A percentile compares a stretch with the other conserved stretches of the same genome.
Evolutionary conservation across 1,139 yeast species (phyloP).

Genomic region (Debaryomycetaceae sp.): DNA sequence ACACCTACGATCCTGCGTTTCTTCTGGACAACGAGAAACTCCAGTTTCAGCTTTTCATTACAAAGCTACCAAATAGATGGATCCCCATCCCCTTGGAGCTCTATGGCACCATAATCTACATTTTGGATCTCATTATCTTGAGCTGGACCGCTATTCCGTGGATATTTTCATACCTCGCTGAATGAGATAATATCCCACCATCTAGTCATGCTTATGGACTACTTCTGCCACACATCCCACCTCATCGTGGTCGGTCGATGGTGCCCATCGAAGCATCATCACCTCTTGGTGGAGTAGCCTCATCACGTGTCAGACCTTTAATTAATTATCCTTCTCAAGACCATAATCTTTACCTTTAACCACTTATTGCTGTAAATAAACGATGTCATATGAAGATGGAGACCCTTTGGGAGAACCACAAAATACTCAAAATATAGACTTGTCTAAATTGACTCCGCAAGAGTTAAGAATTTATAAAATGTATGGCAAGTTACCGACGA

Average conservation of each 20-base stretch:
- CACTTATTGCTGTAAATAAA: background rate
- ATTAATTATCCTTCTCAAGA: background rate
- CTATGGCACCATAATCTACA: conserved; percentile 29
- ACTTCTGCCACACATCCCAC: too few relatives aligned
- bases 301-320: background rate
- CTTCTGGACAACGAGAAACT: conserved; percentile 14
- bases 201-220: background rate
- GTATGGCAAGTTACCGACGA: conserved; percentile 88
- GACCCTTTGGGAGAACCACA: conserved; percentile 49
- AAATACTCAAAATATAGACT: conserved; percentile 49
- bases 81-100: conserved; percentile 43
- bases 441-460: conserved; percentile 61
- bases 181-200: background rate
- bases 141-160: background rate
- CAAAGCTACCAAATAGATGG: conserved; percentile 28
- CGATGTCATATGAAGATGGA: conserved; percentile 30
- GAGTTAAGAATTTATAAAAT: conserved; percentile 68
- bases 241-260: background rate
- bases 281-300: too few relatives aligned
- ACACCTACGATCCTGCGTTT: conserved; percentile 17
- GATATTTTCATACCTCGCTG: background rate
- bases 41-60: conserved; percentile 27
- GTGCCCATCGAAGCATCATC: background rate
- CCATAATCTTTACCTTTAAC: background rate
- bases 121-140: conserved; percentile 27